Base-by-base conservation (phyloP, 805 yeast genomes). In the Ogataea chonburiensis region DNA sequence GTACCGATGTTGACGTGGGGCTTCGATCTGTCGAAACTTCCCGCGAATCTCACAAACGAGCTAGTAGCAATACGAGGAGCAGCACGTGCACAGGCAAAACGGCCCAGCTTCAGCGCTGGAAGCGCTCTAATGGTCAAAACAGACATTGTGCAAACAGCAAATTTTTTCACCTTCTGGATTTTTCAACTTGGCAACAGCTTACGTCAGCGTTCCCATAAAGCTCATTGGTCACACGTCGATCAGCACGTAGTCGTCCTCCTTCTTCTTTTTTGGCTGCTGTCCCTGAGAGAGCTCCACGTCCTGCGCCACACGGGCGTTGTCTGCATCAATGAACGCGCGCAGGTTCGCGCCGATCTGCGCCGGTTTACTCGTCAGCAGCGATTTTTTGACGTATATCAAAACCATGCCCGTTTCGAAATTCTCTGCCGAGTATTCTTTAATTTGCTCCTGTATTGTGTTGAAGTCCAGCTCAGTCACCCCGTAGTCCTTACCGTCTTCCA, bases 1-100 rank as follows among this genome's bases (percentile, higher is more conserved):
- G 98, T 91, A 71, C 98, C 98, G 54, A 91, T 77, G 70, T 91
- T 91, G 53, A 91, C 81, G 64, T 91, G 98, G 32, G 98, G 98
- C 73, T 93, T 93, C 53, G 88, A 74, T 72, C 98, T 91, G 67
- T 84, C 85, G 63, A 91, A 93, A 32, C 91, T 75, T 32, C 82
- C 75, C 46, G 95, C 95, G 42, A 42, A 51, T 55, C 64, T 58
- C 29, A 53, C 54, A 31, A 45, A 44, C 23, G 58, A 42, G 31
- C 27, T 27, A 23, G 39, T 14, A n/a, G 26, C 27, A 17, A 18
- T 10, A 24, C 31, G 31, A 4, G 37, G 31, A 18, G 34, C 34
- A 23, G 32, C 34, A 12, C 42, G 36, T 14, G 30, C 34, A 21
- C 37, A 15, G 13, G 39, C 34, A 31, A 27, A 36, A 48, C 60